Percentiles rank a stretch among this genome's conserved stretches.
phyloP scores from a whole-genome alignment of 1,139 yeast species.

The Zygosaccharomyces pseudobailii region DNA sequence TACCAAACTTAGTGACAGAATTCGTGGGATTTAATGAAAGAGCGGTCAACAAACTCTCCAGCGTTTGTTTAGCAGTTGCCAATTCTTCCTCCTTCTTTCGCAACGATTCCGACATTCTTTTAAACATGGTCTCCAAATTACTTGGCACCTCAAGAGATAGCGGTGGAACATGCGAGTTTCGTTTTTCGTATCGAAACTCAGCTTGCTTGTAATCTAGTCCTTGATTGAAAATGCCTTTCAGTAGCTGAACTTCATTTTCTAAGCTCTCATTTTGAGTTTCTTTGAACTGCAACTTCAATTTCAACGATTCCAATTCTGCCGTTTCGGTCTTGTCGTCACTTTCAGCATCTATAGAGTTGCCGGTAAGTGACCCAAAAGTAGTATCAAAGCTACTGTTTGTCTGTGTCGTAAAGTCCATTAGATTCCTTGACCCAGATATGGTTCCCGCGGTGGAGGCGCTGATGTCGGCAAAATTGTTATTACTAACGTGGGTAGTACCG shows the following conservation, averaged over 20 bases:
- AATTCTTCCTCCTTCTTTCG: slow-evolving; percentile 52
- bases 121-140: slow-evolving; percentile 31
- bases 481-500: not conserved
- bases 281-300: slow-evolving; percentile 35
- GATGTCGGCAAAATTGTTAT: not conserved
- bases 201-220: slow-evolving; percentile 19
- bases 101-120: slow-evolving; percentile 43
- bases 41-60: slow-evolving; percentile 62
- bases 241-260: slow-evolving; percentile 36
- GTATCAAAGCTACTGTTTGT: slow-evolving; percentile 7
- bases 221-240: slow-evolving; percentile 25
- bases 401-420: slow-evolving; percentile 2
- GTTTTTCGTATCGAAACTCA: slow-evolving; percentile 7
- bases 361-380: slow-evolving; percentile 3
- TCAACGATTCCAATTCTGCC: slow-evolving; percentile 16
- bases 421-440: slow-evolving; percentile 5
- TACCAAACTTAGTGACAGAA: slow-evolving; percentile 44
- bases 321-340: not conserved
- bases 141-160: slow-evolving; percentile 18
- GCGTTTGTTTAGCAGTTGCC: slow-evolving; percentile 52
- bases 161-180: slow-evolving; percentile 5
- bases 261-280: slow-evolving; percentile 39
- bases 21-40: slow-evolving; percentile 44
- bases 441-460: slow-evolving; percentile 4
- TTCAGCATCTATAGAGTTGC: not conserved